Conservation (phyloP, 2,329 filamentous ascomycete species). For the Colletotrichum lupini region DNA sequence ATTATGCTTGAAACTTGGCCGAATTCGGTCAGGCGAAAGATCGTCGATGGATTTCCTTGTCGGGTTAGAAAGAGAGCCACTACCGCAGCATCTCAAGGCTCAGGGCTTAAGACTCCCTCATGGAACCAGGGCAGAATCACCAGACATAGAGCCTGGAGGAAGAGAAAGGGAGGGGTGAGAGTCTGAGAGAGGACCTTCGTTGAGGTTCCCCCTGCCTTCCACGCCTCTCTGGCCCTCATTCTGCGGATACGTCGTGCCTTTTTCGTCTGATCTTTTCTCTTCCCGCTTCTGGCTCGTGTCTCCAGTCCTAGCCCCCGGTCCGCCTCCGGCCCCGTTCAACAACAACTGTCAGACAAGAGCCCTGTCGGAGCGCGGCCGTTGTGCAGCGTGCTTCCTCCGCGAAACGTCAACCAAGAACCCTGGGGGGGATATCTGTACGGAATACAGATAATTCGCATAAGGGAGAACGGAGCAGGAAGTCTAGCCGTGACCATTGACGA, state of each 20-base stretch:
- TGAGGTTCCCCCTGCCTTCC: slow-evolving; percentile 16
- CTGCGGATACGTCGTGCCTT: slow-evolving; percentile 15
- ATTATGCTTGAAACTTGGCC: slow-evolving; percentile 8
- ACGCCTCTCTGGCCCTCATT: slow-evolving; percentile 8
- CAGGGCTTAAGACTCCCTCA: background rate
- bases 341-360: slow-evolving; percentile 17
- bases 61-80: slow-evolving; percentile 27
- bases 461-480: slow-evolving; percentile 12
- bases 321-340: slow-evolving; percentile 11
- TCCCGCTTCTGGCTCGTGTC: slow-evolving; percentile 19
- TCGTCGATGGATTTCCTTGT: slow-evolving; percentile 36
- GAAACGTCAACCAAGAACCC: slow-evolving; percentile 11
- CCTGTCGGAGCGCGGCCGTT: slow-evolving; percentile 10
- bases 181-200: slow-evolving; percentile 1
- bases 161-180: background rate
- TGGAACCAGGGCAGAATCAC: background rate
- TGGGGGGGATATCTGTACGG: slow-evolving; percentile 4
- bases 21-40: slow-evolving; percentile 37
- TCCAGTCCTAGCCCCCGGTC: slow-evolving; percentile 22
- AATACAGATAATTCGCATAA: slow-evolving; percentile 13
- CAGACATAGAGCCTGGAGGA: slow-evolving; percentile 7
- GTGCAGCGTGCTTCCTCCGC: slow-evolving; percentile 10
- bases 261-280: slow-evolving; percentile 41
- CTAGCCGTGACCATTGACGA: background rate
- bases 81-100: slow-evolving; percentile 15